Evolutionary conservation across 2,329 filamentous ascomycete species (phyloP).

Genomic region (Proliferodiscus dingleyae): DNA sequence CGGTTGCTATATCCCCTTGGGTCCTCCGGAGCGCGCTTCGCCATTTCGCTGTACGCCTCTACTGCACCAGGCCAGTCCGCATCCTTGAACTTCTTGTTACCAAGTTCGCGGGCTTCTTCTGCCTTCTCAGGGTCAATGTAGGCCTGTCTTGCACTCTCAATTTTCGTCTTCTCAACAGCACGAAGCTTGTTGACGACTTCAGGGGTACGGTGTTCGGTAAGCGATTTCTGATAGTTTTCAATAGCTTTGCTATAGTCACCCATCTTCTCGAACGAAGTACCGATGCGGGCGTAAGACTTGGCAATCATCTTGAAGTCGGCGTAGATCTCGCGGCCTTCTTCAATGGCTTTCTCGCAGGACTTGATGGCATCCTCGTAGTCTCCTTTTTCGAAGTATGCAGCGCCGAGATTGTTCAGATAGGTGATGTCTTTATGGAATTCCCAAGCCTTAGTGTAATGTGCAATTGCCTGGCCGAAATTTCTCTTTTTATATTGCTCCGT

Average conservation of each 20-base stretch:
- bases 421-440: conserved; percentile 93
- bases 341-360: conserved; percentile 79
- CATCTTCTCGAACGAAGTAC: conserved; percentile 86
- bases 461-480: conserved; percentile 90
- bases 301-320: conserved; percentile 98
- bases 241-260: conserved; percentile 76
- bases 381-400: conserved; percentile 92
- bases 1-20: conserved; percentile 96
- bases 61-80: conserved; percentile 93
- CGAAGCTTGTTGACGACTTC: conserved; percentile 92
- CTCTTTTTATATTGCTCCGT: conserved; percentile 98
- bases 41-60: conserved; percentile 92
- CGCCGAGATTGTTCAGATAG: conserved; percentile 93
- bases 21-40: conserved; percentile 89
- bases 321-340: conserved; percentile 82
- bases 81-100: conserved; percentile 96
- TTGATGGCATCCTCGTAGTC: conserved; percentile 87
- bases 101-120: conserved; percentile 89
- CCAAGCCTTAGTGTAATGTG: conserved; percentile 94
- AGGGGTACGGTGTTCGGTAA: conserved; percentile 94
- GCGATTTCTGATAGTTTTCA: conserved; percentile 84
- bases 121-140: conserved; percentile 91
- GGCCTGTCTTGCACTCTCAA: conserved; percentile 66
- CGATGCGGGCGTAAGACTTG: conserved; percentile 96
- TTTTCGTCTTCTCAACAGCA: conserved; percentile 80